A percentile compares a stretch with the other conserved stretches of the same genome.
Conservation (phyloP, 2,329 filamentous ascomycete genomes). For the Neospermospora avenae region DNA sequence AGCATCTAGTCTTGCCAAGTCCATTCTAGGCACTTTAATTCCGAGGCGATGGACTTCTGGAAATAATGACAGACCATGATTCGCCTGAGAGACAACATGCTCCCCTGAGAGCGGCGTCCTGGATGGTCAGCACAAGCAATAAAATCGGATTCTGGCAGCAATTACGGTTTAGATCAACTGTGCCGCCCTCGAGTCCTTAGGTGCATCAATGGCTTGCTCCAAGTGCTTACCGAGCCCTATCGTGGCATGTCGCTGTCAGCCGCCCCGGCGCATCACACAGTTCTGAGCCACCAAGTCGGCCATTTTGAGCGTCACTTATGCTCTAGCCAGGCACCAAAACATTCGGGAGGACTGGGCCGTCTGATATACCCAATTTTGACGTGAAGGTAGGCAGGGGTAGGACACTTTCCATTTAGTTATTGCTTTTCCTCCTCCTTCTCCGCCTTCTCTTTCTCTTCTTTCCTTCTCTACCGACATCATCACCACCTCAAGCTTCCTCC, state of each 20-base stretch:
- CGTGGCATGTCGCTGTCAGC: not conserved
- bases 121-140: not conserved
- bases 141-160: not conserved
- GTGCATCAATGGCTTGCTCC: constrained; percentile 1
- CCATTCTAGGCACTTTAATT: not conserved
- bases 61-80: not conserved
- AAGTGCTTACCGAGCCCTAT: constrained; percentile 9
- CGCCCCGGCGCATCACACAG: not conserved
- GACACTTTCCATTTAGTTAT: constrained; percentile 20
- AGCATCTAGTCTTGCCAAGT: not conserved
- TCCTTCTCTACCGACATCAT: constrained; percentile 21
- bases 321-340: constrained; percentile 13
- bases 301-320: not conserved
- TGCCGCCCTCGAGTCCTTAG: not conserved
- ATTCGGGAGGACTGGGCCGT: not conserved
- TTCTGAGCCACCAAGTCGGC: not conserved
- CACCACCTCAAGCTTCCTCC: constrained; percentile 19
- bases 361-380: constrained; percentile 6
- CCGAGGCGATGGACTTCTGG: not conserved
- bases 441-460: constrained; percentile 16
- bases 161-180: not conserved
- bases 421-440: constrained; percentile 14
- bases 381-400: not conserved
- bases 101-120: not conserved
- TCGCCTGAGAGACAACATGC: not conserved